Evolutionary conservation across 768 basidiomycete genomes (phyloP), one percentile per base, ranked within the genome.

Genomic region (Sarcodon aspratus): DNA sequence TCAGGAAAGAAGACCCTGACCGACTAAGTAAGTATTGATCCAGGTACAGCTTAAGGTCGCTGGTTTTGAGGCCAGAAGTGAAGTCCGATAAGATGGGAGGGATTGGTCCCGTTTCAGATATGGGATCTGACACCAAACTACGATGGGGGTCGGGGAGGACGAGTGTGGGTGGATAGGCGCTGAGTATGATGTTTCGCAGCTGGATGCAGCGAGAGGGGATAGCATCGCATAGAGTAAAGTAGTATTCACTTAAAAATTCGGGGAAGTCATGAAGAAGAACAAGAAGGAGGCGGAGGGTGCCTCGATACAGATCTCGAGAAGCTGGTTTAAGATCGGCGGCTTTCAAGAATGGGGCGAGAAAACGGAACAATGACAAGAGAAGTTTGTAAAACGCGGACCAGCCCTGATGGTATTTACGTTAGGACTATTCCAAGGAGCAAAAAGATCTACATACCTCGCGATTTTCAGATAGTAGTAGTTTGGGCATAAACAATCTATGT

Each of bases 261-360:
- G 96, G 96, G 74, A 98, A 98, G 67, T 98, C 96, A 65, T 99
- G 94, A 15, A 99, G 79, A 46, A 99, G 82, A 50, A 98, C 92
- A 44, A 99, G 77, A 44, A 99, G 79, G 32, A 99, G 75, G 34
- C 94, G 81, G 43, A 96, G 72, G 17, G 92, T 78, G 17, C 92
- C 96, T 38, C 89, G 82, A 70, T 94, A 97, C 38, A 99, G 76
- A 54, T 90, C 85, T 38, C 86, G 77, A 17, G 86, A 84, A 5
- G 92, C 82, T 18, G 77, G 74, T 54, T 85, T 79, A 38, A 98
- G 74, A 55, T 88, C 81, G 10, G 83, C 79, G 33, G 84, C 77
- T 59, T 82, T 85, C 57, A 99, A 72, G 75, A 97, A 95, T 1
- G 93, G 92, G 2, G 82, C 74, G 44, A 98, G 69, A 69, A 99